phyloP scores from a whole-genome alignment of 805 yeast genomes.

The Ascoidea tarda region DNA sequence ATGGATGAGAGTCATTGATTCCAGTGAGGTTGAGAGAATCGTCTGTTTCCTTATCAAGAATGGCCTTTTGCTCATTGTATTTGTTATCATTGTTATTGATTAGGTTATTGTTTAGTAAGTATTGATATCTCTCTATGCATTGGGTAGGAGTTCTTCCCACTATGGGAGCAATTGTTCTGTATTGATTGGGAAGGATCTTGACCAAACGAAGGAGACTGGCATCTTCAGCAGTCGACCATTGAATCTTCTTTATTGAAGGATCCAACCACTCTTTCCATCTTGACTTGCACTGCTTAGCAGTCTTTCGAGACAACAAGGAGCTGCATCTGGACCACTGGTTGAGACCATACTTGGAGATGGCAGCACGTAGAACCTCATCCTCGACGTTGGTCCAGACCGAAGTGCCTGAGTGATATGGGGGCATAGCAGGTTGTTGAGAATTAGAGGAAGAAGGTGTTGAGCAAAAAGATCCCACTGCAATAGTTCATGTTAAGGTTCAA shows the following conservation, averaged over 20 bases:
- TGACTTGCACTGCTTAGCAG: constrained; percentile 84
- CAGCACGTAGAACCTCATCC: constrained; percentile 83
- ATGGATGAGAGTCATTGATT: constrained; percentile 5
- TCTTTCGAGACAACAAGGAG: constrained; percentile 69
- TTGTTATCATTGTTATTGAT: constrained; percentile 1
- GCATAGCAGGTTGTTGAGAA: not conserved
- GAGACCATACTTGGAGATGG: constrained; percentile 83
- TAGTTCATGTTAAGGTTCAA: too few species aligned
- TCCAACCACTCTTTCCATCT: constrained; percentile 85
- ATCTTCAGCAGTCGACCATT: constrained; percentile 73
- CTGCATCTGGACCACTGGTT: constrained; percentile 94
- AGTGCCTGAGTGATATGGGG: not conserved
- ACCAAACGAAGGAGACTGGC: constrained; percentile 52
- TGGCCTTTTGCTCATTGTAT: constrained; percentile 4
- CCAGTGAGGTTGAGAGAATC: constrained; percentile 1
- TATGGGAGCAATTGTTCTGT: constrained; percentile 80
- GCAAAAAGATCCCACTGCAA: too few species aligned
- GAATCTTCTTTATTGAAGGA: constrained; percentile 49
- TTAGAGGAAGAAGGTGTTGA: too few species aligned
- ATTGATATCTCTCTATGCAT: constrained; percentile 76
- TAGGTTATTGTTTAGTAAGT: constrained; percentile 39
- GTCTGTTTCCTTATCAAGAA: not conserved
- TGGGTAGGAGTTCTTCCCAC: constrained; percentile 79
- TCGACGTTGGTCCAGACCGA: constrained; percentile 22
- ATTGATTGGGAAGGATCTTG: constrained; percentile 72